A percentile compares a stretch with the other conserved stretches of the same genome.
Conservation (phyloP, 345 rosid species). For the Geranium brycei region DNA sequence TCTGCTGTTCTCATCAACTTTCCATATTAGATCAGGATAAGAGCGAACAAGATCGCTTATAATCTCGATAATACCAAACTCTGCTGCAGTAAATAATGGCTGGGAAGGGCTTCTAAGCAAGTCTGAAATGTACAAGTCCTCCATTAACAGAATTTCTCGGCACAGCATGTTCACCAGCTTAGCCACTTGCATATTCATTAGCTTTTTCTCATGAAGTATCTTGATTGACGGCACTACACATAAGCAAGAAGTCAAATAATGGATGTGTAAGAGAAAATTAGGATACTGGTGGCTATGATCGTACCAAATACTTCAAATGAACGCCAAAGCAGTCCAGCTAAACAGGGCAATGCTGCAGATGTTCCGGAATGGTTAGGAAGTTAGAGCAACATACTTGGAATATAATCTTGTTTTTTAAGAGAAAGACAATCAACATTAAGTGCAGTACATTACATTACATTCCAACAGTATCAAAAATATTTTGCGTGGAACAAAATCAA, state of each 20-base stretch:
- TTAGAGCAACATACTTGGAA: neutral
- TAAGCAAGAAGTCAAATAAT: neutral
- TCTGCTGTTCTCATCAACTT: slow-evolving; percentile 21
- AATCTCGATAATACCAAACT: slow-evolving; percentile 24
- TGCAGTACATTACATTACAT: too few relatives aligned
- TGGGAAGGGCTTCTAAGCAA: slow-evolving; percentile 18
- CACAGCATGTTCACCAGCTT: slow-evolving; percentile 23
- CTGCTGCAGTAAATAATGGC: slow-evolving; percentile 27
- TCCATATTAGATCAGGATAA: slow-evolving; percentile 28
- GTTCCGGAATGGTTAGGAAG: slow-evolving; percentile 1
- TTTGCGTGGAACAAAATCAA: too few relatives aligned
- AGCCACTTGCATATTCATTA: slow-evolving; percentile 17
- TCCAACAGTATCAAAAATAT: too few relatives aligned
- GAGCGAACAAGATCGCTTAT: slow-evolving; percentile 11
- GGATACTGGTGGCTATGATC: neutral
- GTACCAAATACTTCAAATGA: neutral
- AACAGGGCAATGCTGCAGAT: slow-evolving; percentile 3
- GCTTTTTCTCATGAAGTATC: slow-evolving; percentile 10
- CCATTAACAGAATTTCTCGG: slow-evolving; percentile 18
- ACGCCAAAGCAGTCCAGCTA: slow-evolving; percentile 2
- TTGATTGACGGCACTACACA: slow-evolving; percentile 25
- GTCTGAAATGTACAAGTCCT: slow-evolving; percentile 20
- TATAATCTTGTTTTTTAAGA: neutral
- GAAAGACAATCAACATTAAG: neutral
- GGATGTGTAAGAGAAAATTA: neutral